Percentiles rank a stretch among this genome's conserved stretches.
Evolutionary conservation across 768 basidiomycete genomes (phyloP).

Genomic region (Auriscalpium orientale): DNA sequence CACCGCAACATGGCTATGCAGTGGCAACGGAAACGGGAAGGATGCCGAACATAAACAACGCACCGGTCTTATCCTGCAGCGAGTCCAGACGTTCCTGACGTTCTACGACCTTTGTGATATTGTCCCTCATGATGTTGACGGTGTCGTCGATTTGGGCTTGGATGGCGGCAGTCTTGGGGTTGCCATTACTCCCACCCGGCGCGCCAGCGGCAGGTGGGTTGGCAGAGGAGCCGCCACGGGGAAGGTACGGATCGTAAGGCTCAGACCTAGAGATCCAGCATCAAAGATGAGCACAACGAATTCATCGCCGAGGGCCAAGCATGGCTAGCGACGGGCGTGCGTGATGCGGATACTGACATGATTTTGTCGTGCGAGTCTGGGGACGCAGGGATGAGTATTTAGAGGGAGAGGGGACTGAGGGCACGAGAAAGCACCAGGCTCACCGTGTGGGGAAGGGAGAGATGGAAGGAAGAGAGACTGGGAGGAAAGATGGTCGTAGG

Average conservation of each 20-base stretch:
- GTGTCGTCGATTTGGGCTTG: conserved; percentile 98
- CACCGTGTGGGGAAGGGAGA: conserved; percentile 1
- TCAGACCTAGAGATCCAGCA: conserved; percentile 63
- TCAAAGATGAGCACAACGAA: conserved; percentile 11
- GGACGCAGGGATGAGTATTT: background rate
- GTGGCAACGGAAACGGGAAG: background rate
- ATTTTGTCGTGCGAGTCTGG: conserved; percentile 6
- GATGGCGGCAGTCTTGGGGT: conserved; percentile 87
- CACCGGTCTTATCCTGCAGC: conserved; percentile 97
- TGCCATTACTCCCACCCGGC: conserved; percentile 35
- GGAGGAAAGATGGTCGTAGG: too few relatives aligned
- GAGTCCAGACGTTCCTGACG: conserved; percentile 90
- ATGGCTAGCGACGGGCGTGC: background rate
- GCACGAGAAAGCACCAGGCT: conserved; percentile 2
- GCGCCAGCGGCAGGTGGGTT: conserved; percentile 39
- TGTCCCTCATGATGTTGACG: conserved; percentile 95
- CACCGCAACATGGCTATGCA: background rate
- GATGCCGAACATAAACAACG: conserved; percentile 22
- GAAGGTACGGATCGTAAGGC: conserved; percentile 98
- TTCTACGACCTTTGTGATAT: conserved; percentile 94
- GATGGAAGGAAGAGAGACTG: too few relatives aligned
- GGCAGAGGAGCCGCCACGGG: conserved; percentile 67
- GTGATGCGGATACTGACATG: conserved; percentile 10
- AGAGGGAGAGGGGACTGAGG: background rate
- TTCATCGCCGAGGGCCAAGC: background rate